Conservation (phyloP, 495 filamentous ascomycete genomes). For the Penicillium parvum region DNA sequence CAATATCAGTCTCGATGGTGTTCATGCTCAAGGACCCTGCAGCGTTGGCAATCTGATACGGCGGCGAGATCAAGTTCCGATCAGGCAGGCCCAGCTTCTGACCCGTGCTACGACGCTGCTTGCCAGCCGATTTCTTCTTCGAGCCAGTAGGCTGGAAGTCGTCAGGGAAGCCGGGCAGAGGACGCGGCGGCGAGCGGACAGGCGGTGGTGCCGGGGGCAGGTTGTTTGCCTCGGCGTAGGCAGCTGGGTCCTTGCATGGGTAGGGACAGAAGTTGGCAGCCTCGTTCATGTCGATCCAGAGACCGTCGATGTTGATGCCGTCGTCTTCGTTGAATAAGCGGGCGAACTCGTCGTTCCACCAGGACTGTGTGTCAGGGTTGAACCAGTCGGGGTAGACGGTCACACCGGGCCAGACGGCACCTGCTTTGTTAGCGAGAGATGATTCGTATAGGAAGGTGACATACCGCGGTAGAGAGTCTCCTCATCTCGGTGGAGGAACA, state of each 20-base stretch:
- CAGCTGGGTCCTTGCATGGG: constrained; percentile 63
- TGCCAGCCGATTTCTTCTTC: constrained; percentile 4
- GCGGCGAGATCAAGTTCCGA: constrained; percentile 64
- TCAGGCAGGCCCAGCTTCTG: constrained; percentile 52
- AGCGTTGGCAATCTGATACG: constrained; percentile 71
- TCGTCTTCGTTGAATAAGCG: constrained; percentile 60
- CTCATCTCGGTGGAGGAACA: constrained; percentile 63
- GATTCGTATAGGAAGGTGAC: background rate
- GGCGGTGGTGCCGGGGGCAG: constrained; percentile 64
- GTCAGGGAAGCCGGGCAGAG: constrained; percentile 66
- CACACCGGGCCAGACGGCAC: constrained; percentile 81
- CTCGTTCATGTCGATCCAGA: constrained; percentile 90
- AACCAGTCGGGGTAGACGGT: constrained; percentile 87
- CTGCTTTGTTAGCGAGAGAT: constrained; percentile 13
- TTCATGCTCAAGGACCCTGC: constrained; percentile 65
- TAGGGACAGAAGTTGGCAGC: constrained; percentile 68
- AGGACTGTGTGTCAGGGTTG: constrained; percentile 56
- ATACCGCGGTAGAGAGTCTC: constrained; percentile 64
- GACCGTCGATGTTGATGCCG: constrained; percentile 77
- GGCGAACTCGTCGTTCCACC: constrained; percentile 71
- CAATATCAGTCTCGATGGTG: constrained; percentile 69
- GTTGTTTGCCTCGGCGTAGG: constrained; percentile 45
- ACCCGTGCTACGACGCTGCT: constrained; percentile 14
- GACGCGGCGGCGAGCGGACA: constrained; percentile 54
- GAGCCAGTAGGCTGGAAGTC: constrained; percentile 74